Base-by-base conservation (phyloP, 768 basidiomycete genomes). In the Lactifluus hygrophoroides region DNA sequence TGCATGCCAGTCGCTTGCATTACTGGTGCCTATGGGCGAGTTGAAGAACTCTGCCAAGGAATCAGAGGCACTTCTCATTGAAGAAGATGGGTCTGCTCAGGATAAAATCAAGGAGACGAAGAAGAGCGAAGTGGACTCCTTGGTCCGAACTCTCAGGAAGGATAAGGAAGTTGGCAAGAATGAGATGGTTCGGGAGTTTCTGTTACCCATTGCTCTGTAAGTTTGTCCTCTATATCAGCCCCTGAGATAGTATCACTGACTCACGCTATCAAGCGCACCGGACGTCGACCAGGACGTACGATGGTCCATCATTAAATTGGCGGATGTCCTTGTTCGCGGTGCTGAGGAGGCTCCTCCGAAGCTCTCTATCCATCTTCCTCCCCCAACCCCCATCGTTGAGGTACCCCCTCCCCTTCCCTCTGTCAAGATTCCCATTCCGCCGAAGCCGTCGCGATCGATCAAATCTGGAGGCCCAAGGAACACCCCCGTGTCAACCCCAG, bases 271-370 rank as follows among this genome's bases (percentile, higher is more conserved):
- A 59, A 94, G 91, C 32, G 81, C 84, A 32, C 77, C 86, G 0
- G 83, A 86, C 59, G 77, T 84, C 54, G 93, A 96, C 69, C 80
- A 90, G 66, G 90, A 95, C 73, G 88, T 94, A 40, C 86, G 94
- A 46, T 90, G 92, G 83, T 90, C 87, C 63, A 74, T 95, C 49
- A 77, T 98, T 66, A 97, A 98, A 71, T 75, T 96, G 23, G 91
- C 90, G 5, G 95, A 97, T 66, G 77, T 95, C 19, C 79, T 93
- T 43, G 85, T 94, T 64, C 83, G 86, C 51, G 88, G 90, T 23
- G 75, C 84, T 3, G 84, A 90, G 57, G 95, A 98, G 71, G 78
- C 84, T 2, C 76, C 88, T 6, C 94, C 94, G 1, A 93, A 90
- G 57, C 85, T 94, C 61, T 89, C 84, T 46, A 84, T 94, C 50